A percentile compares a stretch with the other conserved stretches of the same genome.
These are phyloP conservation scores for Cytospora mali DNA, from an alignment of 2,329 filamentous ascomycete species.

Conservation along the genomic window DNA sequence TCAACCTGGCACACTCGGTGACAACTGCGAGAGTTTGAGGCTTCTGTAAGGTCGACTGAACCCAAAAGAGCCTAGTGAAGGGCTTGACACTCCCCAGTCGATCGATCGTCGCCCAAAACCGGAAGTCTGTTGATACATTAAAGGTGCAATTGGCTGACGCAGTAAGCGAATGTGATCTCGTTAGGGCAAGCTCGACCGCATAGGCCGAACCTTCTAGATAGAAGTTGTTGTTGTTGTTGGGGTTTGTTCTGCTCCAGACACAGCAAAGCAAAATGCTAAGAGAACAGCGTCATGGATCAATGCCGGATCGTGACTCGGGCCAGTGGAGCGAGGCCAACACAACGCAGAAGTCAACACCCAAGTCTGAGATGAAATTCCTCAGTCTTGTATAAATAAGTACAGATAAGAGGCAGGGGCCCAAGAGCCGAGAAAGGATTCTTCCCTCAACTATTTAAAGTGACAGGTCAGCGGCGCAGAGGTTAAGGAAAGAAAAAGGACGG, in stretches of 20 bases:
- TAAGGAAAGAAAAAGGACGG: not conserved
- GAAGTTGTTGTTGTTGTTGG: not conserved
- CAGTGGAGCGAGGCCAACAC: not conserved
- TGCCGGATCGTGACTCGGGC: not conserved
- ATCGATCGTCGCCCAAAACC: constrained; percentile 31
- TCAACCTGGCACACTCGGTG: constrained; percentile 2
- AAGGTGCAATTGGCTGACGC: constrained; percentile 18
- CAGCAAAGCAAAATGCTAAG: not conserved
- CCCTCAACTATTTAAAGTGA: constrained; percentile 18
- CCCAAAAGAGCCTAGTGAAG: constrained; percentile 12
- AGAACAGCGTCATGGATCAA: not conserved
- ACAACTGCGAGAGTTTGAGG: not conserved
- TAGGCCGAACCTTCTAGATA: not conserved
- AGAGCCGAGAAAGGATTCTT: not conserved
- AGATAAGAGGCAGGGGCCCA: not conserved
- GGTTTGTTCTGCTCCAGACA: not conserved
- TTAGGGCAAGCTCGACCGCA: not conserved
- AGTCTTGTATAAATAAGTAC: not conserved
- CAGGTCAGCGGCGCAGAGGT: constrained; percentile 3
- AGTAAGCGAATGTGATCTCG: not conserved
- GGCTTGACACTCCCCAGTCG: constrained; percentile 33
- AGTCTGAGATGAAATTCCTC: not conserved
- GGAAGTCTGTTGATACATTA: constrained; percentile 32
- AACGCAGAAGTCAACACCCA: not conserved
- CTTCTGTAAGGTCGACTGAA: constrained; percentile 1